Evolutionary conservation across 1,139 yeast species (phyloP).

Genomic region (Protomyces lactucae-debilis): DNA sequence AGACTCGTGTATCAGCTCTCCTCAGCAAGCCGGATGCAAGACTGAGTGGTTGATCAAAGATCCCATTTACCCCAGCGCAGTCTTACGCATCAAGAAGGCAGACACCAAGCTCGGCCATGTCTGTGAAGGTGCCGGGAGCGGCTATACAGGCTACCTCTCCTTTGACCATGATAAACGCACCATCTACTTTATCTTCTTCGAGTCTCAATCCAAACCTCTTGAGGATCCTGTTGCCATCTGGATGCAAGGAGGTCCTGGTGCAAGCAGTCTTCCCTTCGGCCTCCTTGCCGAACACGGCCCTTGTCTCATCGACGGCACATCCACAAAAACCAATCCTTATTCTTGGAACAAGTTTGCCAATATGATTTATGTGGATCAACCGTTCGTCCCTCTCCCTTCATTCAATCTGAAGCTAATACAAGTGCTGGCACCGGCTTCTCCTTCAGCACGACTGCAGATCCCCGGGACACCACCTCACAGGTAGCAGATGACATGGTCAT

Average conservation of each 20-base stretch:
- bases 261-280: conserved; percentile 96
- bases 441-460: conserved; percentile 36
- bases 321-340: conserved; percentile 54
- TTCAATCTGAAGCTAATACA: no score
- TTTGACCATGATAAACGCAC: conserved; percentile 77
- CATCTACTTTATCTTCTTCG: conserved; percentile 79
- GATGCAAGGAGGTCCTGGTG: conserved; percentile 86
- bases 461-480: conserved; percentile 53
- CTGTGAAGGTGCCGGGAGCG: conserved; percentile 11
- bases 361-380: conserved; percentile 65
- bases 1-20: no score
- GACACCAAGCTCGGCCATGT: not conserved
- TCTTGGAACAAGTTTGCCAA: conserved; percentile 17
- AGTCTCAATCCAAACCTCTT: conserved; percentile 79
- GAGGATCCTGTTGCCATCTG: conserved; percentile 81
- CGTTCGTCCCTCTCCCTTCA: conserved; percentile 37
- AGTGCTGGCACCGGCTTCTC: conserved; percentile 83
- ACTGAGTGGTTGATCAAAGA: no score
- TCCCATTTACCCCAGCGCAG: not conserved
- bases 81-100: not conserved
- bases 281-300: conserved; percentile 88
- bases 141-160: conserved; percentile 78
- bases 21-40: no score
- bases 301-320: conserved; percentile 54
- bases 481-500: conserved; percentile 36